Base-by-base conservation (phyloP, 73 alveolate species). In the Breviolum minutum region DNA sequence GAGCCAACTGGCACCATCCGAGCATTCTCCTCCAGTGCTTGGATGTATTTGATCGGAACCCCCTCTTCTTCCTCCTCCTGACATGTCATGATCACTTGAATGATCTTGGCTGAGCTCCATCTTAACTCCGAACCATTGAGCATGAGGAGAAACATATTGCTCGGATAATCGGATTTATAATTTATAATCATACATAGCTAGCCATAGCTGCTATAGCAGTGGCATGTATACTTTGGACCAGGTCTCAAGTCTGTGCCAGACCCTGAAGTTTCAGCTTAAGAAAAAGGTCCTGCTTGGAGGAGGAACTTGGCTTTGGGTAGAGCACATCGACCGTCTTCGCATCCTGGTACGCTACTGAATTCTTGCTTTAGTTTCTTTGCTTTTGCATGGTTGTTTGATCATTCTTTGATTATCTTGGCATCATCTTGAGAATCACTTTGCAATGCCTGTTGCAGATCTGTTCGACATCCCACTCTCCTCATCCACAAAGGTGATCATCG, bases 21-120 rank as follows among this genome's bases (percentile, higher is more conserved):
- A 77, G 64, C 63, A 8, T 9, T 70, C 83, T 12, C 97, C 97
- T 90, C 87, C 32, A 90, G 97, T 22, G 97, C 97, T 71, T 93
- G 98, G 70, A 93, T 60, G 80, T 76, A 77, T 87, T 93, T 93
- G 81, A 66, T 73, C 13, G 98, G 93, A 63, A 93, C 83, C n/a
- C 98, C 98, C 69, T 93, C 98, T 73, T 93, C 98, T 71, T 93
- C 98, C 69, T 93, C 98, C 62, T 93, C 98, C 98, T 93, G 83
- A 12, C 11, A 77, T 14, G 87, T 54, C 54, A 5, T 13, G 27
- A 16, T 69, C 19, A 69, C 79, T 24, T 24, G 1, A 3, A 40
- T 2, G 54, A 40, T 40, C 54, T 40, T 40, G 54, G 54, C 54
- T 40, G 54, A 40, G 54, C 54, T 40, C 54, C 54, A 40, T 40